phyloP scores from a whole-genome alignment of 805 yeast species.

The Cyberlindnera veronae region DNA sequence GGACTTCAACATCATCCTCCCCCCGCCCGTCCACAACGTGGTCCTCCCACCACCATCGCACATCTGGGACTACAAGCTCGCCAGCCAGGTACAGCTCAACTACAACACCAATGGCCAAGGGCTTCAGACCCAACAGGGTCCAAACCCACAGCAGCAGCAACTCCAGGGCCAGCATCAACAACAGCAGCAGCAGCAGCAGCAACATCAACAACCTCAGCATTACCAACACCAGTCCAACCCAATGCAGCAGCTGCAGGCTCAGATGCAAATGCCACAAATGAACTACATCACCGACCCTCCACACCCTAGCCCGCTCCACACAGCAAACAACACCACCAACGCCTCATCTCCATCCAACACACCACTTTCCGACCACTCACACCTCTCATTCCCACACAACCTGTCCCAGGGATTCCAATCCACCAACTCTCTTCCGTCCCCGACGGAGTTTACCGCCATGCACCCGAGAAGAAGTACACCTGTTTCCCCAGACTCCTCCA shows the following conservation, averaged over 20 bases:
- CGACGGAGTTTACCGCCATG: not conserved
- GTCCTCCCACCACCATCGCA: conserved; percentile 19
- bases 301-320: not conserved
- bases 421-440: not conserved
- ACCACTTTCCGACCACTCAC: conserved; percentile 7
- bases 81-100: conserved; percentile 9
- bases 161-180: conserved; percentile 5
- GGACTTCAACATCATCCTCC: conserved; percentile 17
- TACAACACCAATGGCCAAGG: conserved; percentile 12
- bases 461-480: not conserved
- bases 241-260: conserved; percentile 8
- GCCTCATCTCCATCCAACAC: conserved; percentile 8
- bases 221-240: conserved; percentile 5
- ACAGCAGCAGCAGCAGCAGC: conserved; percentile 5
- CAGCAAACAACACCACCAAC: conserved; percentile 9
- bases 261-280: conserved; percentile 15
- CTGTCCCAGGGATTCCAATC: not conserved
- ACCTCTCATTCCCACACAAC: conserved; percentile 1
- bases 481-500: no score
- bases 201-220: conserved; percentile 6
- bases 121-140: conserved; percentile 4
- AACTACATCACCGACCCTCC: conserved; percentile 9
- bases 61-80: conserved; percentile 13
- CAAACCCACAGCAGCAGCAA: no score
- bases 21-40: conserved; percentile 20